Evolutionary conservation across 306 rosid genomes (phyloP), one percentile per base, ranked within the genome.

Genomic region (Fragaria vesca): DNA sequence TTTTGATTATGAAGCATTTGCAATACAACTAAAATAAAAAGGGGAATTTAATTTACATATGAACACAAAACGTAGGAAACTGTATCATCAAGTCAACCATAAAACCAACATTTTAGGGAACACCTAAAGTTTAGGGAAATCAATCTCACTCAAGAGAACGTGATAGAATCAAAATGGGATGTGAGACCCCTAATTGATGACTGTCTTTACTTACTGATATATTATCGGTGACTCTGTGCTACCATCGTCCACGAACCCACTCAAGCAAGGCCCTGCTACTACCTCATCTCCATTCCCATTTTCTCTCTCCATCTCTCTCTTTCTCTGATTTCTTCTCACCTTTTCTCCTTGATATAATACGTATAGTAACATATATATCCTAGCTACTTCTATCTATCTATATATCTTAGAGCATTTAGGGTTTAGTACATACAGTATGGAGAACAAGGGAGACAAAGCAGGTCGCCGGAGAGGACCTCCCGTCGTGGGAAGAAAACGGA

Each of bases 201-300:
- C 38, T 3, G 38, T 36, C 38, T 36, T 36, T 36, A 36, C 38
- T 36, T 4, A 36, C 2, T 30, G 32, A 30, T 30, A 30, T 78
- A 93, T 87, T 92, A 91, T 50, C 96, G 62, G 81, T 92, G 93
- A 69, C 90, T 89, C 78, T 92, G 61, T 63, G 84, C 81, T 85
- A 0, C 93, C 97, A 11, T 86, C 71, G 46, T 95, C 97, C 26
- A 81, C 70, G 21, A 67, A 81, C 79, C 81, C 76, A 42, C 84
- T 83, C 82, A 91, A 73, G 79, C 97, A 92, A 60, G 67, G 58
- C 0, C 85, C 86, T 6, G 73, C 58, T 8, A 26, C 66, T 69
- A 26, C 61, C 67, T 46, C 83, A 11, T 66, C 76, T 20, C 6
- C 30, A 2, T 40, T 48, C 79, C 65, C 45, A 24, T 67, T 38